Conservation (phyloP, 1,284 basidiomycete genomes). For the Phylloporus gajari region DNA sequence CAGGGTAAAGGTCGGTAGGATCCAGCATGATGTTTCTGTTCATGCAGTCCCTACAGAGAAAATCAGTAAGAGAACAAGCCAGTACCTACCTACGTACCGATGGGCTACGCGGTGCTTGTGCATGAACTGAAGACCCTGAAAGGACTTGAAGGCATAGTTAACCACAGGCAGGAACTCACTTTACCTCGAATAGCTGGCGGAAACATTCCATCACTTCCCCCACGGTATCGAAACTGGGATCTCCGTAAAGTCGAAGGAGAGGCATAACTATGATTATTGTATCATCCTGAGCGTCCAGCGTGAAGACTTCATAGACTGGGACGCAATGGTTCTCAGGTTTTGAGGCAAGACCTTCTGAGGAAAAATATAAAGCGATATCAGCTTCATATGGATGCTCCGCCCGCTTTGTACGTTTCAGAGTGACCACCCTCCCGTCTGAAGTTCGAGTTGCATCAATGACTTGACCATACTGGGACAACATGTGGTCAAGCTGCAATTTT, state of each 20-base stretch:
- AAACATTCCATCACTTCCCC: constrained; percentile 49
- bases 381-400: neutral
- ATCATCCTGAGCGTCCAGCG: neutral
- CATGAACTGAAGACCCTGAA: constrained; percentile 30
- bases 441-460: neutral
- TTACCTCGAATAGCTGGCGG: constrained; percentile 47
- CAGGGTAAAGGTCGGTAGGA: constrained; percentile 15
- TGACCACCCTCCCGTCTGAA: neutral
- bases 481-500: too few species aligned
- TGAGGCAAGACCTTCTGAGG: neutral
- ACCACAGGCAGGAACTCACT: too few species aligned
- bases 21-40: constrained; percentile 26
- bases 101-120: neutral
- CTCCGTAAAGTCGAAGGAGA: constrained; percentile 26
- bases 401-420: neutral
- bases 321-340: constrained; percentile 47
- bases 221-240: constrained; percentile 40
- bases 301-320: constrained; percentile 41
- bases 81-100: neutral
- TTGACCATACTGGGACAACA: neutral
- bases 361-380: constrained; percentile 1
- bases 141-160: constrained; percentile 19
- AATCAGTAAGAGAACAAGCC: neutral
- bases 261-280: constrained; percentile 45
- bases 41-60: constrained; percentile 26